A percentile compares a stretch with the other conserved stretches of the same genome.
These are phyloP conservation scores for Populus pruinosa DNA, from an alignment of 345 rosid genomes.

Conservation along the genomic window DNA sequence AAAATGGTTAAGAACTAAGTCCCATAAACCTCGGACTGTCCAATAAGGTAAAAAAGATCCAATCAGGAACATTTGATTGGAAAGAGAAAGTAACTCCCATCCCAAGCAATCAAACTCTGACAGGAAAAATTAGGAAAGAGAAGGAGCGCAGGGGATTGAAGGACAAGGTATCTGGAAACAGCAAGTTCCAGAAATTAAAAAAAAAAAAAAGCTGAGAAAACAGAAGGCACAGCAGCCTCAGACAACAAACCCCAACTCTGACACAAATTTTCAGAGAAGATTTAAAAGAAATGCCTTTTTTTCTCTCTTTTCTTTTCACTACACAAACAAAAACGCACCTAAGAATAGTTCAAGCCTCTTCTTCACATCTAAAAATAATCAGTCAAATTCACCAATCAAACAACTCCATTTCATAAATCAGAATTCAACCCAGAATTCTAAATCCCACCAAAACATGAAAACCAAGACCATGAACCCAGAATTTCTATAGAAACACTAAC, in stretches of 20 bases:
- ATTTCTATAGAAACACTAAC: conserved; percentile 27
- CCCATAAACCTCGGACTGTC: background rate
- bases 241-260: conserved; percentile 21
- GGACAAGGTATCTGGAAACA: background rate
- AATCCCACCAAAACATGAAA: background rate
- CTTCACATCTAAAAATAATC: background rate
- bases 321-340: background rate
- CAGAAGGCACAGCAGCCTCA: conserved; percentile 11
- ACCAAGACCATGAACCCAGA: background rate
- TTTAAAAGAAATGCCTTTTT: background rate
- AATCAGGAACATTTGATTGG: background rate
- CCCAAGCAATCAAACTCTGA: conserved; percentile 11
- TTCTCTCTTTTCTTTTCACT: background rate
- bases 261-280: conserved; percentile 13
- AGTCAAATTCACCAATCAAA: conserved; percentile 1
- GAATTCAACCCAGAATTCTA: background rate
- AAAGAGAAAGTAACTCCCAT: conserved; percentile 4
- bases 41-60: background rate
- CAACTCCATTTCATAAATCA: background rate
- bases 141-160: background rate
- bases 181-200: background rate
- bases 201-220: conserved; percentile 11
- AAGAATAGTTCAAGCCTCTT: background rate
- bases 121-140: background rate
- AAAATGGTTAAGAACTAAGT: background rate